Base-by-base conservation (phyloP, 1,284 basidiomycete species). In the Ceratorhiza oryzae-sativae region DNA sequence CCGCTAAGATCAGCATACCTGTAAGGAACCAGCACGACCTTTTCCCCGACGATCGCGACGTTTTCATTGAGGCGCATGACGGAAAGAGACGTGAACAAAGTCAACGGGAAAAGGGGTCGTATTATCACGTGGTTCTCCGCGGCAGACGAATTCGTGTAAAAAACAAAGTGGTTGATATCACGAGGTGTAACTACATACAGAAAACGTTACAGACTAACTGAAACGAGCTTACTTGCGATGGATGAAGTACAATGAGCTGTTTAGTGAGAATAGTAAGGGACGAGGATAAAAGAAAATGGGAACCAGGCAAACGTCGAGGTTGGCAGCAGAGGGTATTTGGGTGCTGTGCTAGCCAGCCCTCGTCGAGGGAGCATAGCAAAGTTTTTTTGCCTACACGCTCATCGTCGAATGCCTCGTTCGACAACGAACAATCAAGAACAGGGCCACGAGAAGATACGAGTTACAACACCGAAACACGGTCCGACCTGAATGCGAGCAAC, bases 1-100 rank as follows among this genome's bases (percentile, higher is more conserved):
- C 20, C 59, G 51, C 32, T 36, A 34, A 32, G 42, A 61, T 51
- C 48, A 71, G 78, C 79, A 61, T 73, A 87, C 86, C 86, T 82
- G 79, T 94, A 94, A 0, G 92, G 93, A 0, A 94, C 88, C 6
- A 95, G 83, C 23, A 91, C 82, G 42, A 91, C 85, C 39, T 83
- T 84, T 36, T 82, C 77, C 3, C 89, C 90, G 27, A 88, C 81
- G n/a, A 95, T 82, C 15, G 87, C 83, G 0, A 84, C 88, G 61
- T 84, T 81, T 72, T 86, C 83, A 80, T 92, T 93, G 73, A 86
- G 79, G 71, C 82, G 83, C 91, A 92, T 92, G 48, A 23, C 30
- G 30, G 32, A n/a, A 30, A n/a, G n/a, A n/a, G 36, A n/a, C 23
- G 12, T 45, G 34, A 23, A 30, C 12, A 45, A 61, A 25, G 15